Conservation (phyloP, 306 rosid genomes). For the Dalbergia cochinchinensis region DNA sequence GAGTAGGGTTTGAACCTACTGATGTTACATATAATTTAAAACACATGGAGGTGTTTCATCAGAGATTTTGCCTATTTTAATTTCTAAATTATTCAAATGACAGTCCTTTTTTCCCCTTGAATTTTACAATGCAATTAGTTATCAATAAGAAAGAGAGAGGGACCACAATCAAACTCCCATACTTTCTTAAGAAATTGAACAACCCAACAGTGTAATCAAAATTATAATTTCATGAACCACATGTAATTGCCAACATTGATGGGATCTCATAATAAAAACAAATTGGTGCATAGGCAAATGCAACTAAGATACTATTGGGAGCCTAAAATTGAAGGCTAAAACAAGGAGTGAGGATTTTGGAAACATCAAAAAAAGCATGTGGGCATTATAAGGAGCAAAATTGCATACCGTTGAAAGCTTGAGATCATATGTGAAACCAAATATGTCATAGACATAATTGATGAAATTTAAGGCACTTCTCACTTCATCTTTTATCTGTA, state of each 20-base stretch:
- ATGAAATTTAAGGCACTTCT: constrained; percentile 76
- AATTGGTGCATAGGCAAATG: not conserved
- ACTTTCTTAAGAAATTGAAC: not conserved
- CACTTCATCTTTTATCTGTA: constrained; percentile 91
- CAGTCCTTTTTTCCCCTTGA: too few species aligned
- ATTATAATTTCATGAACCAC: constrained; percentile 28
- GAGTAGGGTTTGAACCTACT: not conserved
- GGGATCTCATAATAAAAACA: not conserved
- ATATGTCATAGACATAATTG: constrained; percentile 65
- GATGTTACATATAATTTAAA: not conserved
- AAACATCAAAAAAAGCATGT: constrained; percentile 15
- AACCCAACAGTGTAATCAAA: not conserved
- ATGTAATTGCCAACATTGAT: not conserved
- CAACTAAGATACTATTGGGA: constrained; percentile 1
- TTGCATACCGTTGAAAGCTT: constrained; percentile 87
- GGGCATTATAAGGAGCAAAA: constrained; percentile 17
- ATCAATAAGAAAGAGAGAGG: not conserved
- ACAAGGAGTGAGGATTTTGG: not conserved
- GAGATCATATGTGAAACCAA: constrained; percentile 91
- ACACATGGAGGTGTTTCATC: not conserved
- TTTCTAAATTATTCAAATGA: too few species aligned
- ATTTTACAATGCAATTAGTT: too few species aligned
- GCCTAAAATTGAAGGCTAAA: constrained; percentile 7
- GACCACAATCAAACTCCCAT: not conserved
- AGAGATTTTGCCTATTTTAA: not conserved